Evolutionary conservation across 495 filamentous ascomycete species (phyloP).

Genomic region (Astrocystis sublimbata): DNA sequence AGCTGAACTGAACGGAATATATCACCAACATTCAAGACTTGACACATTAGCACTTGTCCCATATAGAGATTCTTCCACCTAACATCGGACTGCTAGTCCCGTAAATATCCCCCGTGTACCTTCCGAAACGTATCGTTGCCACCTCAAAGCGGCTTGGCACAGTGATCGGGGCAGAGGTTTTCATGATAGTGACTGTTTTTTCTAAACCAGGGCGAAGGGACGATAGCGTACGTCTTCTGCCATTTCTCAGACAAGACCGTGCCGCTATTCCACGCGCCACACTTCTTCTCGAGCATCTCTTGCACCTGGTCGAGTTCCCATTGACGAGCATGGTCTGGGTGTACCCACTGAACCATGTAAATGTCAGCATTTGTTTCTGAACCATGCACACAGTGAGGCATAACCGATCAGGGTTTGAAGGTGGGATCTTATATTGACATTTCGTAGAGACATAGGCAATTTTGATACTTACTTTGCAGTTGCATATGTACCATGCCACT

Average conservation of each 20-base stretch:
- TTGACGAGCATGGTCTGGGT: background rate
- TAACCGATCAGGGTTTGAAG: too few species aligned
- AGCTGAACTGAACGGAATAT: too few species aligned
- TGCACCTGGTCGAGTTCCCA: slow-evolving; percentile 23
- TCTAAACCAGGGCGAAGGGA: background rate
- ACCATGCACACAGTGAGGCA: background rate
- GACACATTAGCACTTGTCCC: too few species aligned
- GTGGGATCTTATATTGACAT: too few species aligned
- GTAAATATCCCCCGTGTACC: too few species aligned
- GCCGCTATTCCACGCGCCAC: slow-evolving; percentile 19
- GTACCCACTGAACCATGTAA: too few species aligned
- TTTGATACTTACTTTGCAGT: slow-evolving; percentile 37
- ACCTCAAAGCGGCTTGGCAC: background rate
- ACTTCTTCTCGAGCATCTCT: slow-evolving; percentile 10
- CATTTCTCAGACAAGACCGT: slow-evolving; percentile 28
- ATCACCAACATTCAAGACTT: too few species aligned
- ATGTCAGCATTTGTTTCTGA: too few species aligned
- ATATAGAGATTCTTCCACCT: too few species aligned
- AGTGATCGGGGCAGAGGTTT: background rate
- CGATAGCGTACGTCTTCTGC: slow-evolving; percentile 23
- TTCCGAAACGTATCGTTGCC: too few species aligned
- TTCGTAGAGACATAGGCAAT: background rate
- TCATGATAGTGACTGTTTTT: fast-evolving
- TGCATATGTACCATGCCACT: slow-evolving; percentile 48
- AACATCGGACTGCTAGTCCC: too few species aligned